Evolutionary conservation across 108 stramenopile genomes (phyloP), one percentile per base, ranked within the genome.

Genomic region (Nitzschia putrida): DNA sequence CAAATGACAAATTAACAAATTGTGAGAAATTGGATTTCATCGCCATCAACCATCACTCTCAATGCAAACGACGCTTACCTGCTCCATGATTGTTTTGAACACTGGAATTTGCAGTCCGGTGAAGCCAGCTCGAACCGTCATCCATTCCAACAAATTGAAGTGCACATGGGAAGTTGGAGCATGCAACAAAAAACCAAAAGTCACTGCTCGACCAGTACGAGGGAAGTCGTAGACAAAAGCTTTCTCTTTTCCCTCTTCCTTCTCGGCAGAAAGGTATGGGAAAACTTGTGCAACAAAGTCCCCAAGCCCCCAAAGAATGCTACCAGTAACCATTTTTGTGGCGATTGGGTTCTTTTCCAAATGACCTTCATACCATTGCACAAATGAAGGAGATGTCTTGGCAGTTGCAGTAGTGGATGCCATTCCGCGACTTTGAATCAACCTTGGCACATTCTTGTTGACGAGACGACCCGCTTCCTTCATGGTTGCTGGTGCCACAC

Each of bases 81-180:
- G 90, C 61, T 91, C 90, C 90, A 91, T 91, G 21, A 88, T 57
- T 8, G 87, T 78, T 68, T 91, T 91, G 83, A 91, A 88, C 11
- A 91, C 59, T 11, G 90, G 82, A 64, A 85, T 78, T 13, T 50
- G 53, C 34, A 85, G 44, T 2, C 90, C 87, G 21, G 69, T 64
- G 25, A 87, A 57, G 39, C 84, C 84, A n/a, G 68, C 71, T 47
- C 65, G 61, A 0, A 80, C 68, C 5, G 87, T 86, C 87, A 91
- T 72, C 82, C 83, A 91, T 54, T 91, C 90, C 55, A 91, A 69
- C 69, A 91, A 87, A 73, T 91, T 88, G 68, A 67, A 91, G 67
- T 91, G 90, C 12, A 85, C 23, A 75, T 91, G 90, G 26, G 73
- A 68, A 3, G 81, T 42, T 8, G 90, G 90, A 25, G 90, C 90